Evolutionary conservation across 108 stramenopile genomes (phyloP).

Genomic region (Stephanodiscus minutulus): DNA sequence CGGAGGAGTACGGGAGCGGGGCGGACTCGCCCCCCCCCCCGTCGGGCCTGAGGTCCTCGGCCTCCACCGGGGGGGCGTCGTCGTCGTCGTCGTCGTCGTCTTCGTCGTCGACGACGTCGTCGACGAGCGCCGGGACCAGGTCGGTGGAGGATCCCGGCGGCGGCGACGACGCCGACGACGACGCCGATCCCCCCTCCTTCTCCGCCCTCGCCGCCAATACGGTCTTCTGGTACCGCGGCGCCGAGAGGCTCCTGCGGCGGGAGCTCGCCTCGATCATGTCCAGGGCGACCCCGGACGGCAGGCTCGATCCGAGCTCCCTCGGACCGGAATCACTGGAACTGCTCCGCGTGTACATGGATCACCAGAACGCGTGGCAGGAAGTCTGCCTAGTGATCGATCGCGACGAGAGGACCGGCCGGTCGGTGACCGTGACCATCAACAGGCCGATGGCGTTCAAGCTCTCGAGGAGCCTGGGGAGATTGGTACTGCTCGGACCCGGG

Average conservation of each 20-base stretch:
- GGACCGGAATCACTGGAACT: conserved; percentile 54
- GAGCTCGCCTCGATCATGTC: conserved; percentile 59
- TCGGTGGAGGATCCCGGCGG: conserved; percentile 4
- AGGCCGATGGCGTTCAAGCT: conserved; percentile 82
- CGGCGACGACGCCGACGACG: neutral
- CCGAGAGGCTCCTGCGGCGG: conserved; percentile 53
- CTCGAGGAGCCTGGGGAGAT: conserved; percentile 60
- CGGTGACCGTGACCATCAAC: conserved; percentile 70
- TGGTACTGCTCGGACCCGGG: conserved; percentile 59
- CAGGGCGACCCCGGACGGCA: conserved; percentile 49
- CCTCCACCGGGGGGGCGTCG: neutral
- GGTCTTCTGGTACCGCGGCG: conserved; percentile 58
- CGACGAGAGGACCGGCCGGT: conserved; percentile 25
- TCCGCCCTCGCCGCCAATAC: conserved; percentile 42
- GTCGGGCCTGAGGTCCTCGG: conserved; percentile 6
- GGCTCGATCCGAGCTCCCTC: conserved; percentile 60
- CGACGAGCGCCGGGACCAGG: neutral
- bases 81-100: neutral
- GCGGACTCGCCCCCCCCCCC: neutral
- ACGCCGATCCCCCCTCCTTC: conserved; percentile 27
- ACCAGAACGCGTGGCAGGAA: conserved; percentile 83
- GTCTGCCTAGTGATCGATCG: conserved; percentile 72
- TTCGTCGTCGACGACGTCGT: neutral
- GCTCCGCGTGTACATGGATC: conserved; percentile 65
- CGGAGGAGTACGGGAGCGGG: conserved; percentile 20